Evolutionary conservation across 164 flowering plant species (phyloP), one percentile per base, ranked within the genome.

Genomic region (Taxillus chinensis): DNA sequence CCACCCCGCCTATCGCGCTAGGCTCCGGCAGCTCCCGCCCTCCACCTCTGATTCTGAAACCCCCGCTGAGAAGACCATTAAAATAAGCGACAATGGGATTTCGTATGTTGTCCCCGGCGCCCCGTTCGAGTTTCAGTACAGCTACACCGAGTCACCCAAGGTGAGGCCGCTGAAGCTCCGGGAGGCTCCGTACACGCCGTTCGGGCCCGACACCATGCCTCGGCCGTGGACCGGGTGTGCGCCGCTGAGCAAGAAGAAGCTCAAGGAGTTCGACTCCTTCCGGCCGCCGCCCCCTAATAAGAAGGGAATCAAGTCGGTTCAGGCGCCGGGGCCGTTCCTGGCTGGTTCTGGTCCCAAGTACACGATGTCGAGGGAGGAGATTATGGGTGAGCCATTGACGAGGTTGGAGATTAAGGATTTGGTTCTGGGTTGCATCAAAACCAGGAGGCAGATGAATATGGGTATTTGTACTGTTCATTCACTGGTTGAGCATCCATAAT

Each of bases 271-370:
- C 45, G 93, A 89, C 60, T 87, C 91, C 2, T 86, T 87, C 55
- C 49, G 46, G 66, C 66, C 82, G 78, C 96, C 93, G 4, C 87
- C 89, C 2, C 79, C 86, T 0, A 57, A 80, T 62, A 89, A 90
- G 80, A 90, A 93, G 65, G 96, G 97, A 43, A 90, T 90, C 17
- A 93, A 87, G 78, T 81, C 92, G 0, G 95, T 93, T 37, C 97
- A 93, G 83, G 59, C 79, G 12, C 97, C 97, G 8, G 96, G 97
- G 11, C 99, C 97, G 5, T 93, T 60, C 57, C 56, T 89, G 70
- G 74, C 88, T 0, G 97, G 99, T 41, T 66, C 86, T 0, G 92
- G 91, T 0, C 96, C 97, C 0, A 82, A 65, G 79, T 77, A 82
- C 70, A 89, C 71, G 40, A 60, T 2, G 70, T 67, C 82, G 0